Percentiles rank a stretch among this genome's conserved stretches.
These are phyloP conservation scores for Agrocybe pediades DNA, from an alignment of 768 basidiomycete genomes.

Conservation along the genomic window DNA sequence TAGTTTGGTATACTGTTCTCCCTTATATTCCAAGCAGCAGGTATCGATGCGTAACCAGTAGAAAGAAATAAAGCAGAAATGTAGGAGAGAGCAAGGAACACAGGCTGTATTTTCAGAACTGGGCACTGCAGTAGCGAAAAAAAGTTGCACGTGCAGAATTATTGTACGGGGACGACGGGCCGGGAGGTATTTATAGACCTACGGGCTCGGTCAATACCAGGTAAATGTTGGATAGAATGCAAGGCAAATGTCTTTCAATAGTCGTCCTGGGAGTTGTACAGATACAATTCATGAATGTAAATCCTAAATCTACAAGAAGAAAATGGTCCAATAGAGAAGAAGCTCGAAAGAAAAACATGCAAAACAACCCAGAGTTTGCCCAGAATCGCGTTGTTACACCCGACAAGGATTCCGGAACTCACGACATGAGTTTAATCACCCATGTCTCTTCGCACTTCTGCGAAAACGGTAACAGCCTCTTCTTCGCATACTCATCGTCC, in stretches of 20 bases:
- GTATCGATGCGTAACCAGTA: neutral
- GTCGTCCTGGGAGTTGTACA: too few relatives aligned
- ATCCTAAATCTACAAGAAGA: too few relatives aligned
- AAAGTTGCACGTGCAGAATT: slow-evolving; percentile 5
- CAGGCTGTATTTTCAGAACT: neutral
- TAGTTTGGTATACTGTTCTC: neutral
- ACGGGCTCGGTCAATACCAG: too few relatives aligned
- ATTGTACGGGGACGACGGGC: neutral
- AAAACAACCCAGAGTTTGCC: neutral
- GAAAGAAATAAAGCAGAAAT: neutral
- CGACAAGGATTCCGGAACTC: neutral
- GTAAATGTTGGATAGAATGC: too few relatives aligned
- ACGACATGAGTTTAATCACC: slow-evolving; percentile 44
- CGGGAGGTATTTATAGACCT: too few relatives aligned
- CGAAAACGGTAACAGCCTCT: slow-evolving; percentile 48
- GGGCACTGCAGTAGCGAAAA: neutral
- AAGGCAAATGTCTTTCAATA: too few relatives aligned
- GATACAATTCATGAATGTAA: too few relatives aligned
- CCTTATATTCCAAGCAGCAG: too few relatives aligned
- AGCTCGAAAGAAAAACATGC: too few relatives aligned
- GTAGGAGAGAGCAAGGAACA: too few relatives aligned
- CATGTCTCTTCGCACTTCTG: slow-evolving; percentile 53
- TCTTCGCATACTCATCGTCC: slow-evolving; percentile 57
- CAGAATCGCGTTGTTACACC: neutral
- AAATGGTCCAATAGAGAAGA: too few relatives aligned